phyloP scores from a whole-genome alignment of 495 filamentous ascomycete genomes.

The Talaromyces liani region DNA sequence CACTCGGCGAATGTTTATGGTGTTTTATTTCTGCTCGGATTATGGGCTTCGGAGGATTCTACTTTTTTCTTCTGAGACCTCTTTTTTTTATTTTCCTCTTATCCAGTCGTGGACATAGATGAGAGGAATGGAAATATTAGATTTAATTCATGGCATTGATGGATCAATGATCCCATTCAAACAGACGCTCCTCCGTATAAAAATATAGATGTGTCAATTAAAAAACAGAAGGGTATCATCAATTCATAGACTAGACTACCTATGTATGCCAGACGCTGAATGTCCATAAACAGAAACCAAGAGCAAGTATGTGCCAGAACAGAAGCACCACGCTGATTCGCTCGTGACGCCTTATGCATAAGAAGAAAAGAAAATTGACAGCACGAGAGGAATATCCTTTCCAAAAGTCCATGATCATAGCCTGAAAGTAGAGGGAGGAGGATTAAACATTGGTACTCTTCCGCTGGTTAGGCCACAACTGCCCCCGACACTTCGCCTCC shows the following conservation, averaged over 20 bases:
- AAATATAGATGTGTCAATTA: background rate
- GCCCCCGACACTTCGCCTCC: conserved; percentile 56
- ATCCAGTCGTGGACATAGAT: background rate
- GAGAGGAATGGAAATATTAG: background rate
- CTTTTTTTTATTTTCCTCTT: background rate
- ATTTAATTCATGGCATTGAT: background rate
- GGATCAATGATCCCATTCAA: background rate
- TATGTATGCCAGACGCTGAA: background rate
- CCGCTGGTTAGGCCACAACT: conserved; percentile 50
- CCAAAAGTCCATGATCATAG: background rate
- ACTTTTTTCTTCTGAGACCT: background rate
- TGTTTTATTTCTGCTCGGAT: background rate
- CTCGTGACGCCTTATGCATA: background rate
- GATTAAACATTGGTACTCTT: conserved; percentile 19
- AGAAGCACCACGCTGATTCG: background rate
- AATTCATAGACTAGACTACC: background rate
- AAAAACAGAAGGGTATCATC: background rate
- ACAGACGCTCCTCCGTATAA: background rate
- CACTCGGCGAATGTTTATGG: conserved; percentile 6
- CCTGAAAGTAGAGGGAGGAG: background rate
- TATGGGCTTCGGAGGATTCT: background rate
- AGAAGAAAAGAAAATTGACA: background rate
- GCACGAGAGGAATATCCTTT: background rate
- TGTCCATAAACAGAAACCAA: background rate
- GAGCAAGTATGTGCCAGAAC: background rate